Evolutionary conservation across 805 yeast species (phyloP).

Genomic region (Sugiyamaella marilandica): DNA sequence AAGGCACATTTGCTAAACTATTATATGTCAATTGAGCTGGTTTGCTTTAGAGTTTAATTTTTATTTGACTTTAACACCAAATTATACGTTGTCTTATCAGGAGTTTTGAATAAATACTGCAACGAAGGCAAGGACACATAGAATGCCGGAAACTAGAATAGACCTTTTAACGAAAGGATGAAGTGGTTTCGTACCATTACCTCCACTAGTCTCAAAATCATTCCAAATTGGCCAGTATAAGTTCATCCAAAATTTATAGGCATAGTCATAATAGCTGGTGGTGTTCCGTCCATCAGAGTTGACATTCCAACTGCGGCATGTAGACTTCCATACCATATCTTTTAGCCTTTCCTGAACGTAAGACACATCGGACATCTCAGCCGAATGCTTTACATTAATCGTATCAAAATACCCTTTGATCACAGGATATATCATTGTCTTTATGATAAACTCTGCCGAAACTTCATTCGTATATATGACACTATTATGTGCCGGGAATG

Average conservation of each 20-base stretch:
- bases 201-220: not conserved
- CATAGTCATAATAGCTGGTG: not conserved
- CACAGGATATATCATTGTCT: conserved; percentile 14
- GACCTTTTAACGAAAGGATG: not conserved
- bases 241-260: conserved; percentile 1
- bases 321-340: conserved; percentile 10
- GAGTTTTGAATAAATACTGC: too few species aligned
- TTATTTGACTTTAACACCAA: too few species aligned
- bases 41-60: too few species aligned
- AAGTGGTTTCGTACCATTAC: not conserved
- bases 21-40: not conserved
- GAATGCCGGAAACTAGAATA: not conserved
- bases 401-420: conserved; percentile 3
- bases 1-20: not conserved
- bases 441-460: conserved; percentile 14
- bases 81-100: too few species aligned
- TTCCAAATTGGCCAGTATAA: not conserved
- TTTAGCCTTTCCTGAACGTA: conserved; percentile 6
- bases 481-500: conserved; percentile 20
- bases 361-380: conserved; percentile 10
- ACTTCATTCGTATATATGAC: conserved; percentile 19
- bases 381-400: conserved; percentile 14
- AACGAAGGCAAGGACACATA: too few species aligned
- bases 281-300: conserved; percentile 13
- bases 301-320: conserved; percentile 17